Conservation (phyloP, 2,329 filamentous ascomycete genomes). For the Fusarium secorum region DNA sequence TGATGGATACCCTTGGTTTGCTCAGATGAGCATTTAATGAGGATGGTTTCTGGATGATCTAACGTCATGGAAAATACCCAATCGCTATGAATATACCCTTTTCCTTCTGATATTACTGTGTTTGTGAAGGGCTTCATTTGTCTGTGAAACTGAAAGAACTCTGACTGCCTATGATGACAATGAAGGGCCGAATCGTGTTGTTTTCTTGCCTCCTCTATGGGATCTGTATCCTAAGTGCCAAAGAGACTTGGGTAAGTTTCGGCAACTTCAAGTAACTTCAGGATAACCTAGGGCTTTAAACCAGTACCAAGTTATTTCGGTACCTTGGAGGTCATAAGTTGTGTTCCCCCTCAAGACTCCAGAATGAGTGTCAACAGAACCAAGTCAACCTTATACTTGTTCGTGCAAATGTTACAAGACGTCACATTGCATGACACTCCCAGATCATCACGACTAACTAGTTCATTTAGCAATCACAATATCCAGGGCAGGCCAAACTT, state of each 20-base stretch:
- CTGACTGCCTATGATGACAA: not conserved
- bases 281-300: not conserved
- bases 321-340: too few relatives aligned
- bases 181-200: not conserved
- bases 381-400: not conserved
- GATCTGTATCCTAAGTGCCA: not conserved
- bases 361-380: not conserved
- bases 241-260: not conserved
- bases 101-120: not conserved
- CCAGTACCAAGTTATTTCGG: too few relatives aligned
- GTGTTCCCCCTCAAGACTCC: not conserved
- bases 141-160: not conserved
- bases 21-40: slow-evolving; percentile 28
- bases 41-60: slow-evolving; percentile 6
- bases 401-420: not conserved
- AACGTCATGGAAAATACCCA: slow-evolving; percentile 29
- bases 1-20: slow-evolving; percentile 28
- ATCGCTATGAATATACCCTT: slow-evolving; percentile 29
- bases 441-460: not conserved
- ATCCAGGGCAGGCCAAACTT: not conserved
- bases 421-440: not conserved
- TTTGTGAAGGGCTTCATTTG: not conserved
- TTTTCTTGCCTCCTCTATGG: not conserved
- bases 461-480: slow-evolving; percentile 9
- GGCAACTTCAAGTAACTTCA: not conserved